Evolutionary conservation across 768 basidiomycete genomes (phyloP).

Genomic region (Tubosaeta sp.): DNA sequence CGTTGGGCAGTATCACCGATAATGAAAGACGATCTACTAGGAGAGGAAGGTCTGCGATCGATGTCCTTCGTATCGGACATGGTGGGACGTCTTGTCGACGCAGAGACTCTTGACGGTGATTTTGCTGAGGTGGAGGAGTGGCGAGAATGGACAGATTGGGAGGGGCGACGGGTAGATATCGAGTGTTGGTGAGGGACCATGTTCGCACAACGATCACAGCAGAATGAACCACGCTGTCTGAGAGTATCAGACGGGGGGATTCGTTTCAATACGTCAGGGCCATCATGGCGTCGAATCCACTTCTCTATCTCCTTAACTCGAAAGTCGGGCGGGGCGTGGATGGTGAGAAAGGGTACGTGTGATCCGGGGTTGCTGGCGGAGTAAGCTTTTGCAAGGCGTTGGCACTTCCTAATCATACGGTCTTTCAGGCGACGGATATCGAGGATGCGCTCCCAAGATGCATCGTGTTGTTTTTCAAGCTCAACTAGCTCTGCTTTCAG

Average conservation of each 20-base stretch:
- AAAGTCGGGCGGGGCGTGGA: slow-evolving; percentile 69
- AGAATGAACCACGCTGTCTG: slow-evolving; percentile 28
- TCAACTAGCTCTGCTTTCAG: slow-evolving; percentile 59
- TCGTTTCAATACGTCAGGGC: slow-evolving; percentile 23
- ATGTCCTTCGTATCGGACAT: slow-evolving; percentile 6
- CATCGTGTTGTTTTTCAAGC: slow-evolving; percentile 49
- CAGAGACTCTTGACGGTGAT: slow-evolving; percentile 4
- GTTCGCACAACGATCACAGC: slow-evolving; percentile 33
- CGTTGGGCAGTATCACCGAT: slow-evolving; percentile 10
- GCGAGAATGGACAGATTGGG: slow-evolving; percentile 24
- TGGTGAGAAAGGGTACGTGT: slow-evolving; percentile 53
- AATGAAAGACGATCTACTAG: slow-evolving; percentile 8
- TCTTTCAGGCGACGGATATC: slow-evolving; percentile 77
- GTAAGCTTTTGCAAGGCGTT: slow-evolving; percentile 50
- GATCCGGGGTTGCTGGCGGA: slow-evolving; percentile 38
- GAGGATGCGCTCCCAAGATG: slow-evolving; percentile 66
- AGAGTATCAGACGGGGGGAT: slow-evolving; percentile 14
- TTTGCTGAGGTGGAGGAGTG: slow-evolving; percentile 25
- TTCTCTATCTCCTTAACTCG: slow-evolving; percentile 76
- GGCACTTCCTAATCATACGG: slow-evolving; percentile 78
- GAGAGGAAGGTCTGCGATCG: slow-evolving; percentile 8
- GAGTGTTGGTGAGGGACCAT: slow-evolving; percentile 31
- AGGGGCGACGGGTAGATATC: slow-evolving; percentile 25
- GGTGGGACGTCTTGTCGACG: slow-evolving; percentile 19
- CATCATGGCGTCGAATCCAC: slow-evolving; percentile 58